These are phyloP conservation scores for Viola odorata DNA, from an alignment of 345 rosid species.

Conservation along the genomic window DNA sequence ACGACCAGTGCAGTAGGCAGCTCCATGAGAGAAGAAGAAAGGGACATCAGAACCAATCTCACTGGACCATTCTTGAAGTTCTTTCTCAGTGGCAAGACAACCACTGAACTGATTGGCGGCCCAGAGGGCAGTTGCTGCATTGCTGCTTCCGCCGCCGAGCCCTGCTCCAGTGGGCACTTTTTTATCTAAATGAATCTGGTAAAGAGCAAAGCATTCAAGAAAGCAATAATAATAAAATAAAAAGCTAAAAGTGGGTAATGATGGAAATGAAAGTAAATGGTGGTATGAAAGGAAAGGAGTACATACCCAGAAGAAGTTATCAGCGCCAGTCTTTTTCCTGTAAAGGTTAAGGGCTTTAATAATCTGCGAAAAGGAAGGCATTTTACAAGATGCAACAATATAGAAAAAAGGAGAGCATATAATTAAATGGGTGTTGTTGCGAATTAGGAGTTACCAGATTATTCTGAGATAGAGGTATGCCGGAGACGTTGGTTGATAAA, in stretches of 20 bases:
- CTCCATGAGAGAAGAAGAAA: conserved; percentile 92
- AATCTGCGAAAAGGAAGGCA: conserved; percentile 47
- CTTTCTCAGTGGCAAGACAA: conserved; percentile 64
- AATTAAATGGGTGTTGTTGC: background rate
- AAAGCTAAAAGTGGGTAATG: background rate
- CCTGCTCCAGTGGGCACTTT: conserved; percentile 93
- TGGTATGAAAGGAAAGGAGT: background rate
- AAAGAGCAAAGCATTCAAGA: conserved; percentile 8
- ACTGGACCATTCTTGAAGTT: conserved; percentile 94
- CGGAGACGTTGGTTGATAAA: conserved; percentile 70
- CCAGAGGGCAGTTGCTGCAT: conserved; percentile 99
- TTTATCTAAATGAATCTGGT: conserved; percentile 85
- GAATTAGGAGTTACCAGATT: conserved; percentile 47
- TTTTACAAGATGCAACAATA: background rate
- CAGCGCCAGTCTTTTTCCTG: conserved; percentile 75
- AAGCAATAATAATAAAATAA: background rate
- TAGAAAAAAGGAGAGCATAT: background rate
- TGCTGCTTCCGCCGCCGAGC: conserved; percentile 96
- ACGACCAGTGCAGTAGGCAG: conserved; percentile 94
- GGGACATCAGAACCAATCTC: conserved; percentile 98
- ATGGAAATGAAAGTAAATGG: background rate
- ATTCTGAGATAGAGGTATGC: conserved; percentile 78
- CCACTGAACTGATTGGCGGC: conserved; percentile 92
- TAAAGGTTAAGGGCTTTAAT: conserved; percentile 92
- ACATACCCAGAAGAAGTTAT: conserved; percentile 77